phyloP scores from a whole-genome alignment of 2,329 filamentous ascomycete genomes.

The Colletotrichum gigasporum region DNA sequence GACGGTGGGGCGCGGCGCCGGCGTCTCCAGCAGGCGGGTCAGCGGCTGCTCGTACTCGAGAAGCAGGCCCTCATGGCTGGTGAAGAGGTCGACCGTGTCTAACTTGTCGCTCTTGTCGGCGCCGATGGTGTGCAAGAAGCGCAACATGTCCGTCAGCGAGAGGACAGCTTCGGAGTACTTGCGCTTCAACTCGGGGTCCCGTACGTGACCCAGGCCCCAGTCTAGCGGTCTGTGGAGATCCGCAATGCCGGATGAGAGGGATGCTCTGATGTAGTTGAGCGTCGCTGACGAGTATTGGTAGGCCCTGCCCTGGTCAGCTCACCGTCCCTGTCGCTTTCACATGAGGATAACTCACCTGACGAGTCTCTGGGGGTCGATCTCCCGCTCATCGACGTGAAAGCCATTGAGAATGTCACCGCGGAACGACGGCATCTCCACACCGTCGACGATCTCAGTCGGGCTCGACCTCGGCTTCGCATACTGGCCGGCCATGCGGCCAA shows the following conservation, averaged over 20 bases:
- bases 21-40: slow-evolving; percentile 78
- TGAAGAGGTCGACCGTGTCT: slow-evolving; percentile 93
- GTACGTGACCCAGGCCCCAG: slow-evolving; percentile 93
- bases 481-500: slow-evolving; percentile 96
- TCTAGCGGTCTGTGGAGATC: slow-evolving; percentile 93
- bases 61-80: slow-evolving; percentile 92
- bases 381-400: slow-evolving; percentile 77
- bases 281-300: slow-evolving; percentile 97
- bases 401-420: slow-evolving; percentile 96
- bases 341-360: slow-evolving; percentile 63
- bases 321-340: background rate
- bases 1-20: slow-evolving; percentile 47
- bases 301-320: slow-evolving; percentile 61
- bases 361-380: slow-evolving; percentile 83
- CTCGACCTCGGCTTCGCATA: slow-evolving; percentile 96
- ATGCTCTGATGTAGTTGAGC: slow-evolving; percentile 88
- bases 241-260: slow-evolving; percentile 87
- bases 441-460: slow-evolving; percentile 83
- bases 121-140: slow-evolving; percentile 94
- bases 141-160: slow-evolving; percentile 88
- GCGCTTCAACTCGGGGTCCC: slow-evolving; percentile 81
- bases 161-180: slow-evolving; percentile 88
- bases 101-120: slow-evolving; percentile 86
- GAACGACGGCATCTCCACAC: slow-evolving; percentile 87
- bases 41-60: slow-evolving; percentile 94